phyloP scores from a whole-genome alignment of 768 basidiomycete genomes.

The Pleurotus djamor region DNA sequence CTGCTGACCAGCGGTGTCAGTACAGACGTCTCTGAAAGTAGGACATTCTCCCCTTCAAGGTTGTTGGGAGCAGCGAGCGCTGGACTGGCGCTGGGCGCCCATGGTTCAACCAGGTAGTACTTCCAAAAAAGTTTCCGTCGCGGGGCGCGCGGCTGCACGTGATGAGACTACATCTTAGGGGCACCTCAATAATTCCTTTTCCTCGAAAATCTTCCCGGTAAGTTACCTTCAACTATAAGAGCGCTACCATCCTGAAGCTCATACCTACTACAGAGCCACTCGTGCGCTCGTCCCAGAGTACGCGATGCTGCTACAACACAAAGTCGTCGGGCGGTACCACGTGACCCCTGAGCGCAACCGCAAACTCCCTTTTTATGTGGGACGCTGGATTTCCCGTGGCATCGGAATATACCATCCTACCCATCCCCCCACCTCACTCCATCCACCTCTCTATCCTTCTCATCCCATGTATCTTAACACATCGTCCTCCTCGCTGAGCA shows the following conservation, averaged over 20 bases:
- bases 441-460: background rate
- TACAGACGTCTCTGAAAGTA: background rate
- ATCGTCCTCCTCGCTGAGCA: background rate
- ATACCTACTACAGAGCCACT: background rate
- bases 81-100: background rate
- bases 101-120: background rate
- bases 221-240: background rate
- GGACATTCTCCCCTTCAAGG: background rate
- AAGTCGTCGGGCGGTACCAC: conserved; percentile 1
- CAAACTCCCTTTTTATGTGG: conserved; percentile 6
- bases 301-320: background rate
- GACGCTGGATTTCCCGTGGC: conserved; percentile 4
- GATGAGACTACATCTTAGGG: background rate
- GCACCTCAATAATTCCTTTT: background rate
- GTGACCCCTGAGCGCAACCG: conserved; percentile 5
- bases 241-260: background rate
- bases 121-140: background rate
- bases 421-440: background rate
- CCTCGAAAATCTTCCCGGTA: background rate
- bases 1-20: background rate
- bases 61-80: background rate
- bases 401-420: conserved; percentile 2
- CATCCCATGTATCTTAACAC: background rate
- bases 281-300: conserved; percentile 1
- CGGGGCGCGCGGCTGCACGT: background rate